Conservation (phyloP, 2,329 filamentous ascomycete genomes). For the Pseudocercospora fijiensis region DNA sequence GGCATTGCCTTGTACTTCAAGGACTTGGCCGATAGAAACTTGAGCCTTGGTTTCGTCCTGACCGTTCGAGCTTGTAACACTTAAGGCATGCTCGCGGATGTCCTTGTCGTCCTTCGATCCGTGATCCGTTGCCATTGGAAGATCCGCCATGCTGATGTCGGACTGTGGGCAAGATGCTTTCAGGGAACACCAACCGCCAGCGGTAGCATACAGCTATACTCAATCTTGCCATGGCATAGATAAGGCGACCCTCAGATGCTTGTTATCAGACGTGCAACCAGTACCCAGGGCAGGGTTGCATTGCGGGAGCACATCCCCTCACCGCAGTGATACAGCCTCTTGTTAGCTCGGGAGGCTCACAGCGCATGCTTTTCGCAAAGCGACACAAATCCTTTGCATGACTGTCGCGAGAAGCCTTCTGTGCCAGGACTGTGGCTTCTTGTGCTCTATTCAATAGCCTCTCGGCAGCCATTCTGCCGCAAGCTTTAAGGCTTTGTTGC, state of each 20-base stretch:
- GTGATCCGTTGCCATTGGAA: not conserved
- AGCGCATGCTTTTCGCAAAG: not conserved
- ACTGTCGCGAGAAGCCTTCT: not conserved
- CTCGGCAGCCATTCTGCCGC: not conserved
- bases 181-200: not conserved
- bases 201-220: not conserved
- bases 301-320: constrained; percentile 11
- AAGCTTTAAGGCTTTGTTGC: constrained; percentile 11
- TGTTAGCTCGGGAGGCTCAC: not conserved
- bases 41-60: constrained; percentile 10
- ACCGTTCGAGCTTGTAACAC: constrained; percentile 9
- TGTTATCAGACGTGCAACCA: constrained; percentile 7
- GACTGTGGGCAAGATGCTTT: too few species aligned
- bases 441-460: not conserved
- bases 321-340: not conserved
- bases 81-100: constrained; percentile 10
- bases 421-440: not conserved
- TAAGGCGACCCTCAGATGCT: not conserved
- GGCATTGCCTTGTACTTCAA: constrained; percentile 18
- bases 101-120: not conserved
- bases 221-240: not conserved
- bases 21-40: constrained; percentile 12
- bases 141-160: not conserved
- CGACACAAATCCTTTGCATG: not conserved
- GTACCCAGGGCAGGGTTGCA: constrained; percentile 10